These are phyloP conservation scores for Solanum virginianum DNA, from an alignment of 257 asterid genomes.

Conservation along the genomic window DNA sequence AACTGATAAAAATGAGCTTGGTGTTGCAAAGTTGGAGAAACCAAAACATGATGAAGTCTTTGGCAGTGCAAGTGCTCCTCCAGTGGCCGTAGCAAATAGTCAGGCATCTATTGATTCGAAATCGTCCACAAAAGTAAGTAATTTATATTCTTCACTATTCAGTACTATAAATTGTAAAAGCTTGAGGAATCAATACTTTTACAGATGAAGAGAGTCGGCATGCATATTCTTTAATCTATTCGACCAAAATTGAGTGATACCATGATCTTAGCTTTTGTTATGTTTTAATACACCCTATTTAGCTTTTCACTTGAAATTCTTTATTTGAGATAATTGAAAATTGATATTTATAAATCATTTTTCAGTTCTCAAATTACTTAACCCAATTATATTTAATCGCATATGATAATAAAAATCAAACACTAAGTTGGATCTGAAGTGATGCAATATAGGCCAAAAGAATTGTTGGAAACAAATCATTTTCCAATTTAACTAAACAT, in stretches of 20 bases:
- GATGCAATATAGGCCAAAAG: not conserved
- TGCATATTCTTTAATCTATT: not conserved
- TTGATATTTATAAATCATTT: not conserved
- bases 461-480: not conserved
- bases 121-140: conserved; percentile 1
- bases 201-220: not conserved
- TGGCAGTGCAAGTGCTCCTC: conserved; percentile 8
- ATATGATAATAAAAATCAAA: not conserved
- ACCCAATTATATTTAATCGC: not conserved
- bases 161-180: not conserved
- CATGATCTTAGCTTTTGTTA: not conserved
- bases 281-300: not conserved
- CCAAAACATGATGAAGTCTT: conserved; percentile 11
- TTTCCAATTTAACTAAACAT: not conserved
- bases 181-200: not conserved
- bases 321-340: not conserved
- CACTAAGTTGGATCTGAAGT: not conserved
- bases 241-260: not conserved
- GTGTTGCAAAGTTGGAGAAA: not conserved
- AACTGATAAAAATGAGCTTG: conserved; percentile 15
- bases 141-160: not conserved
- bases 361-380: not conserved
- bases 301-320: not conserved
- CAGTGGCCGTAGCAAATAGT: not conserved
- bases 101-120: conserved; percentile 1